Evolutionary conservation across 2,329 filamentous ascomycete species (phyloP), one percentile per base, ranked within the genome.

Genomic region (Sarocladiaceae sp.): DNA sequence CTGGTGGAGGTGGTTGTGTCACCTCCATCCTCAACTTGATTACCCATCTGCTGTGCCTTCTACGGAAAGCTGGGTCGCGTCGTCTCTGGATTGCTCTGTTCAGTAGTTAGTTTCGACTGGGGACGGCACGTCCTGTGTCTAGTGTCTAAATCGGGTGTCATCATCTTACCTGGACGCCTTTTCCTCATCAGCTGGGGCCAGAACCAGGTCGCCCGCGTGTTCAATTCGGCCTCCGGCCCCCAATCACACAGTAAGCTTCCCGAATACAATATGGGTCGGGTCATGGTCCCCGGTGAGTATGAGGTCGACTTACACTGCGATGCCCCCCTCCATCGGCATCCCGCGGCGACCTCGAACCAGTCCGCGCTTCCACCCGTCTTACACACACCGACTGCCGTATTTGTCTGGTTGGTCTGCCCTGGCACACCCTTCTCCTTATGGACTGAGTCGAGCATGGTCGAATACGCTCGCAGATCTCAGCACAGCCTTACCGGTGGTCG

Each of bases 241-340:
- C 40, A 26, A 44, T 25, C 40, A 26, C 23, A 44, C 40, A 44
- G 40, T 44, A 25, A 44, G 40, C 40, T n/a, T 23, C 25, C 4
- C 28, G 22, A 12, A 20, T 10, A 44, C 22, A 44, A 10, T 3
- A 7, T 26, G 4, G 10, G 7, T n/a, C 40, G 22, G 40, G 15
- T 25, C 23, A 25, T 26, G 22, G 40, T n/a, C 22, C 23, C 40
- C 40, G 40, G 40, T 44, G 22, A 44, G 40, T 8, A 22, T 6
- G 4, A 44, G 7, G 10, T 37, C 20, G 40, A 25, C 40, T 26
- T 44, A 44, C 13, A 44, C 40, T 12, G 13, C 40, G 23, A 15
- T 3, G 15, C n/a, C 40, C 25, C 40, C 40, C 40, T 44, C 40
- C 40, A 26, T 44, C 40, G 40, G 40, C 23, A 4, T 44, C 20